Conservation (phyloP, 768 basidiomycete genomes). For the Nidularia pulvinata region DNA sequence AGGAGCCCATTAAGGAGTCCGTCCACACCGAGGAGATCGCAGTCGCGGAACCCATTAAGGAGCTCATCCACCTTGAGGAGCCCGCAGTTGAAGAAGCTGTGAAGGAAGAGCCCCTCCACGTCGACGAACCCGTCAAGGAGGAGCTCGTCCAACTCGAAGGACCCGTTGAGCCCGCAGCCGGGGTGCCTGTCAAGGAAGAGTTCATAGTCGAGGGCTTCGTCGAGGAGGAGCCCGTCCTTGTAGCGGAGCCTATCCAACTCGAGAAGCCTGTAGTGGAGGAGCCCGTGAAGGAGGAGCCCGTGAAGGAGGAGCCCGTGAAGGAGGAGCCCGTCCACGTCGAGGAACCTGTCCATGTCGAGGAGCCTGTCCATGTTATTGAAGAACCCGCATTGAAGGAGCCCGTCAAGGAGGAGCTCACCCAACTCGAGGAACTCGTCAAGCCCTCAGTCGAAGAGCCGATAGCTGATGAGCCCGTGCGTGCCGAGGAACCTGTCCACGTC, state of each 20-base stretch:
- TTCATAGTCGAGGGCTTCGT: neutral
- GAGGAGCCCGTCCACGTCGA: neutral
- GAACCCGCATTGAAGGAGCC: neutral
- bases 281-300: no score
- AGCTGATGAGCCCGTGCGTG: neutral
- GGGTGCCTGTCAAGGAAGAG: neutral
- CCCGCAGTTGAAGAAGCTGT: neutral
- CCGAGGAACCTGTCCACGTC: neutral
- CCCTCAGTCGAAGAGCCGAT: no score
- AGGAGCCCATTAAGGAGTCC: neutral
- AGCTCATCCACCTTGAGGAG: neutral
- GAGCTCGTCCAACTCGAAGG: neutral
- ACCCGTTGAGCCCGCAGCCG: neutral
- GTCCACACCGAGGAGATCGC: neutral
- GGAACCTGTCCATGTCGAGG: neutral
- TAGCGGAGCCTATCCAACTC: neutral
- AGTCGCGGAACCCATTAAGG: neutral
- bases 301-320: no score
- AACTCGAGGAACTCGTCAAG: neutral
- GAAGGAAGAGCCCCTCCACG: neutral
- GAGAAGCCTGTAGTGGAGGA: no score
- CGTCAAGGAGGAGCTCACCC: no score
- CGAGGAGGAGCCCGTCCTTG: no score
- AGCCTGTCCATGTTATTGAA: neutral
- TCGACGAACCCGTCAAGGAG: neutral